These are phyloP conservation scores for Tricholoma sp. DNA, from an alignment of 768 basidiomycete genomes.

Conservation along the genomic window DNA sequence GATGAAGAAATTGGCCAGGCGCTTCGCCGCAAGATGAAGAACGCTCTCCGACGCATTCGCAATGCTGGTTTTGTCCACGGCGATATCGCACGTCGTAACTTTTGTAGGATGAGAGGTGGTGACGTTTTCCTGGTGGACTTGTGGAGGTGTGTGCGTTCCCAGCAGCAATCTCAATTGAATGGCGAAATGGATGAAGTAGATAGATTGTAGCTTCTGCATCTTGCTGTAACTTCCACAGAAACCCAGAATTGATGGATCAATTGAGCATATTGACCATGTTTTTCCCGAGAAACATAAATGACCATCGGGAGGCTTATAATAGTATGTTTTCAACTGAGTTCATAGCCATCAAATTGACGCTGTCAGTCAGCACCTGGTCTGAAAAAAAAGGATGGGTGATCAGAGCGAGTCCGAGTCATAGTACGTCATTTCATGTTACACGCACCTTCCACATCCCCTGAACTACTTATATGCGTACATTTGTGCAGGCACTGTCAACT, in stretches of 20 bases:
- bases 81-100: not conserved
- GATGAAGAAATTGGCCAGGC: slow-evolving; percentile 2
- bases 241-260: not conserved
- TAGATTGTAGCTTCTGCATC: not conserved
- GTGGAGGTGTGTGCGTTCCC: not conserved
- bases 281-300: not conserved
- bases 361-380: slow-evolving; percentile 64
- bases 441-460: slow-evolving; percentile 68
- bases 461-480: no score
- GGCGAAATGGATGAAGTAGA: not conserved
- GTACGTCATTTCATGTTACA: not conserved
- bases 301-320: not conserved
- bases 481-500: no score
- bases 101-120: not conserved
- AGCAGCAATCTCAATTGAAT: not conserved
- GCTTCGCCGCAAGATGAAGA: slow-evolving; percentile 13
- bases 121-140: slow-evolving; percentile 1
- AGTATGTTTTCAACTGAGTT: slow-evolving; percentile 37
- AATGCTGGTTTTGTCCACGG: slow-evolving; percentile 7
- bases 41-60: slow-evolving; percentile 13
- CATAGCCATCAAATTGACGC: slow-evolving; percentile 76
- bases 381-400: not conserved
- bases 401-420: not conserved
- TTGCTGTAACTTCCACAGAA: not conserved
- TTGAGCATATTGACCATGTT: not conserved